These are phyloP conservation scores for Colletotrichum lindemuthianum DNA, from an alignment of 2,329 filamentous ascomycete species.

Conservation along the genomic window DNA sequence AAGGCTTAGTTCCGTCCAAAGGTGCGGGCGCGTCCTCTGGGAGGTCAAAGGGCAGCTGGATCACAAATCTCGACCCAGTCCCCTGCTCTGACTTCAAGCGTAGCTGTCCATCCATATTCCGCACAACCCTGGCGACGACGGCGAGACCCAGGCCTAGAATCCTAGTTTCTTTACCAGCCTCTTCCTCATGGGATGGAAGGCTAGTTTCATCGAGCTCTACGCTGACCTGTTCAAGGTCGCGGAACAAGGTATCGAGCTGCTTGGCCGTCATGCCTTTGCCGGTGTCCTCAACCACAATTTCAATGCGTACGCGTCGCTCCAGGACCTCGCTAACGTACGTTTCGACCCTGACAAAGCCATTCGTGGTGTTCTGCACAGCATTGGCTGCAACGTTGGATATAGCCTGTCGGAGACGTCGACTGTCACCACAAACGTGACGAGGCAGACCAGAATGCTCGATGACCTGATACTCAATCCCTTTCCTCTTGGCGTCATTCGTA, in stretches of 20 bases:
- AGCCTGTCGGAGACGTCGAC: conserved; percentile 81
- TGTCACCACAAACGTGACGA: conserved; percentile 78
- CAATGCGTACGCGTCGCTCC: conserved; percentile 70
- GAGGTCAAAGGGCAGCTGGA: conserved; percentile 80
- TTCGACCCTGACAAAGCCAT: conserved; percentile 77
- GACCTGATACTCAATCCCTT: conserved; percentile 77
- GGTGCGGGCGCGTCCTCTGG: conserved; percentile 52
- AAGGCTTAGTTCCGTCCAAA: conserved; percentile 26
- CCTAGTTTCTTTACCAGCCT: conserved; percentile 44
- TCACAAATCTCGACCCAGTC: conserved; percentile 83
- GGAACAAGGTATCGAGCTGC: conserved; percentile 66
- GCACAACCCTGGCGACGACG: conserved; percentile 83
- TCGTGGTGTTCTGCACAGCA: conserved; percentile 79
- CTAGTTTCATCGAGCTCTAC: conserved; percentile 51
- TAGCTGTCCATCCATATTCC: conserved; percentile 91
- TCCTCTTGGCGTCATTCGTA: conserved; percentile 77
- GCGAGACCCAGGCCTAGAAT: conserved; percentile 86
- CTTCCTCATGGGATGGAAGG: conserved; percentile 39
- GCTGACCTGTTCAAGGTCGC: conserved; percentile 68
- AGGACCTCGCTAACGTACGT: conserved; percentile 68
- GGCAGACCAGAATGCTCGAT: conserved; percentile 76
- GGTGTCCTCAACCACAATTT: conserved; percentile 80
- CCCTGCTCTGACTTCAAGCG: conserved; percentile 85
- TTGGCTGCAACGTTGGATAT: conserved; percentile 87
- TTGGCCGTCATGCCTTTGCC: conserved; percentile 76